Base-by-base conservation (phyloP, 2,329 filamentous ascomycete species). In the Aureobasidium vineae region DNA sequence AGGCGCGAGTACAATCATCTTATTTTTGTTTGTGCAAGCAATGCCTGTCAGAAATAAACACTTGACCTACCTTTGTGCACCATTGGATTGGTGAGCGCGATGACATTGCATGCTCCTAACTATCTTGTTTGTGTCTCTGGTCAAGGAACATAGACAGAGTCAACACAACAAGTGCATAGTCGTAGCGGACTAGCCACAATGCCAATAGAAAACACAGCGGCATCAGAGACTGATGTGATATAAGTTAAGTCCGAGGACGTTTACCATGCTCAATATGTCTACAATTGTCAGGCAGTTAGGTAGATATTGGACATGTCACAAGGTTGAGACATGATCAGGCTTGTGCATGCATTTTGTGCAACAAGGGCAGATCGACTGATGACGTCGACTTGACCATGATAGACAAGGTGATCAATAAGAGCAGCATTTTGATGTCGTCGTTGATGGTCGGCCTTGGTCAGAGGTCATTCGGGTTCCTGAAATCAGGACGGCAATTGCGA, bases 351-450 rank as follows among this genome's bases (percentile, higher is more conserved):
- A 40, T 11, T 1, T 19, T 56, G 53, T 56, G 53, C 53, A 36
- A 56, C n/a, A 41, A 26, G 33, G 15, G 5, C 3, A 41, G 36
- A 56, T 28, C 3, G 13, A 10, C 21, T 41, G 40, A 59, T 59
- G 54, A 59, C 54, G 54, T 43, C 40, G 11, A 33, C 11, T 41
- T 16, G 54, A 19, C 19, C 15, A 45, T 59, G 23, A 33, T 33
- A 38, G 23, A 45, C 54, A 26, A 59, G 45, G 6, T 49, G 45
- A 59, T 59, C 21, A 28, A 43, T 2, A 26, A 23, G 38, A 45
- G n/a, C n/a, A 38, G 52, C n/a, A 19, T 33, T 10, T 7, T 31
- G 38, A 59, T 59, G 38, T 45, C 54, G 54, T 57, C n/a, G 54
- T 41, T 57, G 54, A 31, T 41, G 54, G 36, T 21, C 19, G 38